These are phyloP conservation scores for Neostapfia colusana DNA, from an alignment of 176 grass and related monocot species.

Conservation along the genomic window DNA sequence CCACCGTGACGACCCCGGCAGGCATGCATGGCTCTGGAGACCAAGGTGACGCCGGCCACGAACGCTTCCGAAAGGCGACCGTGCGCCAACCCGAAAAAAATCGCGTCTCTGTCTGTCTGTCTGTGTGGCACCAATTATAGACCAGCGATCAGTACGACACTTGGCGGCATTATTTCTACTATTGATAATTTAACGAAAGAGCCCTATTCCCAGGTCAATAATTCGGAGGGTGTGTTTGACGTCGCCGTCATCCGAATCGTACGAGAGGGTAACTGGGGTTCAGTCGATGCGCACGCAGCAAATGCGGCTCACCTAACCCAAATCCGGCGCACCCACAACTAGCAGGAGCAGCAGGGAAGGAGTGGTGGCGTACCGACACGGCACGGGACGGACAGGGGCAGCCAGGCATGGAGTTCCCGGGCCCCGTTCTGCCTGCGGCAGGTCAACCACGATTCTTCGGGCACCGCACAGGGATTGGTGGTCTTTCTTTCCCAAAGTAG, in stretches of 20 bases:
- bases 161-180: not conserved
- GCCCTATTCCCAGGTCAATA: not conserved
- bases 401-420: slow-evolving; percentile 8
- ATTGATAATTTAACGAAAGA: too few relatives aligned
- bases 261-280: not conserved
- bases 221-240: not conserved
- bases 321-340: slow-evolving; percentile 24
- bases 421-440: not conserved
- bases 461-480: not conserved
- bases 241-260: not conserved
- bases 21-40: not conserved
- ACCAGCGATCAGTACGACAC: not conserved
- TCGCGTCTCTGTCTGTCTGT: not conserved
- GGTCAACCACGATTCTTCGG: not conserved
- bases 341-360: not conserved
- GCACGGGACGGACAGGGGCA: not conserved
- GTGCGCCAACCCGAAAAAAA: not conserved
- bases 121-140: not conserved
- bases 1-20: not conserved
- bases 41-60: not conserved
- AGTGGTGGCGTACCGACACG: not conserved
- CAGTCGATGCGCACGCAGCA: not conserved
- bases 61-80: not conserved
- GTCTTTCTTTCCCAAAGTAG: not conserved
- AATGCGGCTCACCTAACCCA: slow-evolving; percentile 25